These are phyloP conservation scores for Pestalotiopsis sp. DNA, from an alignment of 2,329 filamentous ascomycete genomes.

Conservation along the genomic window DNA sequence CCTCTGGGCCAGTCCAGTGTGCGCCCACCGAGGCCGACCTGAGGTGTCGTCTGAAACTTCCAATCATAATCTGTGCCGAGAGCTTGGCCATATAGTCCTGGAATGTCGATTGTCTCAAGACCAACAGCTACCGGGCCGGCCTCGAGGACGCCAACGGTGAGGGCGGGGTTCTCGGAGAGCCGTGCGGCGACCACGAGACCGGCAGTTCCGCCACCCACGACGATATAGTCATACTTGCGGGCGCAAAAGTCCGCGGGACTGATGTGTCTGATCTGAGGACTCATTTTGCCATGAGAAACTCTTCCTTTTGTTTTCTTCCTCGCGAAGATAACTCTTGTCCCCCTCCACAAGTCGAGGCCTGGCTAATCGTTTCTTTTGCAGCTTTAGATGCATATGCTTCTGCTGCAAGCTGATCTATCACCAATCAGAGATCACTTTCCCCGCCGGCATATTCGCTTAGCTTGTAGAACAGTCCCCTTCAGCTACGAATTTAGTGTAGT, in stretches of 20 bases:
- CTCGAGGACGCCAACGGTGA: slow-evolving; percentile 45
- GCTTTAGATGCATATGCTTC: neutral
- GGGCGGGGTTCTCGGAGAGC: slow-evolving; percentile 12
- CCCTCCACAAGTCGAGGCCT: neutral
- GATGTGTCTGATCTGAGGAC: neutral
- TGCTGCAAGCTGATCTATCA: neutral
- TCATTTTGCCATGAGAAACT: neutral
- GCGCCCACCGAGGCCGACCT: slow-evolving; percentile 38
- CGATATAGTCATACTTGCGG: slow-evolving; percentile 6
- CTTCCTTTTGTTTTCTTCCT: neutral
- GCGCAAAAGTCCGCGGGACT: neutral
- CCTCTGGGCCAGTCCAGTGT: slow-evolving; percentile 42
- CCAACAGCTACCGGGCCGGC: slow-evolving; percentile 34
- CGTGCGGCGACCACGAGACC: slow-evolving; percentile 10
- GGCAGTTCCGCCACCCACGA: slow-evolving; percentile 8
- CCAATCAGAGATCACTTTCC: slow-evolving; percentile 1
- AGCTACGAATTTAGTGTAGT: neutral
- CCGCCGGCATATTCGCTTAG: neutral
- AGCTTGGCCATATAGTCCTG: slow-evolving; percentile 35
- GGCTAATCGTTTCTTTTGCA: neutral
- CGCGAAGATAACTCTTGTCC: neutral
- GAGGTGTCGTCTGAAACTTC: slow-evolving; percentile 39
- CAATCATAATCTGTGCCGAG: slow-evolving; percentile 41
- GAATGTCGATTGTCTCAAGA: slow-evolving; percentile 30
- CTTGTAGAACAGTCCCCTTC: neutral